A percentile compares a stretch with the other conserved stretches of the same genome.
phyloP scores from a whole-genome alignment of 345 rosid genomes.

The Raphanus raphanistrum region DNA sequence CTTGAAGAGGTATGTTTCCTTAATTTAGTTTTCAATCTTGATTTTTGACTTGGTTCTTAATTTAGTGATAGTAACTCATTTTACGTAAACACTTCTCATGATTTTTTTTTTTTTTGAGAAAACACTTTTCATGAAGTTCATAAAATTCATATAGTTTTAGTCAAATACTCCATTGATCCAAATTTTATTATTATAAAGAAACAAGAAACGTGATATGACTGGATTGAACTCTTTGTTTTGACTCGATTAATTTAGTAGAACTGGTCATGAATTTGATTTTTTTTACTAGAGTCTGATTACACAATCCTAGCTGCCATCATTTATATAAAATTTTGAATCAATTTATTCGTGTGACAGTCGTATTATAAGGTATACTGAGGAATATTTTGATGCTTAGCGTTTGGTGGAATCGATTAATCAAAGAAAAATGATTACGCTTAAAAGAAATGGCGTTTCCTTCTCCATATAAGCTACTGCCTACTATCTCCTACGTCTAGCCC shows the following conservation, averaged over 20 bases:
- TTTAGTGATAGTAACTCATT: neutral
- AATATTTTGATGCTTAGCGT: conserved; percentile 28
- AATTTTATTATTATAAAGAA: conserved; percentile 10
- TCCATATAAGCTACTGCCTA: conserved; percentile 22
- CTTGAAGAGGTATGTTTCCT: conserved; percentile 93
- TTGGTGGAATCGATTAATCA: conserved; percentile 37
- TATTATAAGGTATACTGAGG: neutral
- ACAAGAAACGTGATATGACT: conserved; percentile 24
- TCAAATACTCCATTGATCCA: conserved; percentile 10
- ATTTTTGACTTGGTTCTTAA: neutral
- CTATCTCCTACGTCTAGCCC: conserved; percentile 26
- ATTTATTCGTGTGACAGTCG: conserved; percentile 5
- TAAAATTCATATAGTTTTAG: neutral
- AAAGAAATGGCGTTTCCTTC: conserved; percentile 25
- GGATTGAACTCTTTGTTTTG: conserved; percentile 12
- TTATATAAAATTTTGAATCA: neutral
- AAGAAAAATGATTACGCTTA: conserved; percentile 12
- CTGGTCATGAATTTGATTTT: conserved; percentile 44
- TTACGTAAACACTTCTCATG: neutral
- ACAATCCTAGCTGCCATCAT: conserved; percentile 24
- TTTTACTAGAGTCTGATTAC: conserved; percentile 45
- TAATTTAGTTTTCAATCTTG: conserved; percentile 19
- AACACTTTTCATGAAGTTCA: neutral
- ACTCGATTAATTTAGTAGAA: neutral
- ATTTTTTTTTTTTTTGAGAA: neutral